Conservation (phyloP, 768 basidiomycete species). For the Hypholoma sublateritium region DNA sequence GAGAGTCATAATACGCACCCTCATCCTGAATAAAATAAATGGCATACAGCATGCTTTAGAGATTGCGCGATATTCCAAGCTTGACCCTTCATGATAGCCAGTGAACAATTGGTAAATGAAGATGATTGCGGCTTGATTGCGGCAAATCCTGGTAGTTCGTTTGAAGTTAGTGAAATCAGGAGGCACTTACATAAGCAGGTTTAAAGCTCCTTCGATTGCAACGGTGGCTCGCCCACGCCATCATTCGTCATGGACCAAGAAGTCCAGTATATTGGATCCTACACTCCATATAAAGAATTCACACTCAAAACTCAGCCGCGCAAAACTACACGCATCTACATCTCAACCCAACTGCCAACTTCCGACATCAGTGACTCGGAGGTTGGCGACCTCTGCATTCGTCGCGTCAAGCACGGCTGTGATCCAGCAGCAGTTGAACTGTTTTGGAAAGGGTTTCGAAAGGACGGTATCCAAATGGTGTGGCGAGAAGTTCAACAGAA, state of each 20-base stretch:
- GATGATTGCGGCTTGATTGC: too few species aligned
- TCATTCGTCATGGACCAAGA: too few species aligned
- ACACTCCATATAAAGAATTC: too few species aligned
- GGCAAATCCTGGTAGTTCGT: too few species aligned
- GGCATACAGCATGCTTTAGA: conserved; percentile 67
- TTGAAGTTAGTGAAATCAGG: too few species aligned
- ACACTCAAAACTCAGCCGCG: too few species aligned
- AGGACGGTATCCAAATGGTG: not conserved
- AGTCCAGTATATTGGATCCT: too few species aligned
- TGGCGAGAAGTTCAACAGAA: not conserved
- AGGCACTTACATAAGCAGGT: too few species aligned
- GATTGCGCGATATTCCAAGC: conserved; percentile 90
- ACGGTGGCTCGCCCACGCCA: too few species aligned
- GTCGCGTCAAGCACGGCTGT: not conserved
- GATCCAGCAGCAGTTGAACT: not conserved
- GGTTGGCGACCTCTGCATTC: not conserved
- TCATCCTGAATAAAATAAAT: conserved; percentile 55
- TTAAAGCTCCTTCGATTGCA: too few species aligned
- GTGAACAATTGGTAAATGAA: too few species aligned
- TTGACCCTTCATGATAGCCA: conserved; percentile 92
- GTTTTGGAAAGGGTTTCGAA: not conserved
- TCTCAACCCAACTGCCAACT: not conserved
- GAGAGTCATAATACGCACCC: conserved; percentile 40
- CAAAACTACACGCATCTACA: not conserved
- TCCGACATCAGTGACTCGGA: not conserved